Base-by-base conservation (phyloP, 345 rosid genomes). In the Aquilaria sinensis region DNA sequence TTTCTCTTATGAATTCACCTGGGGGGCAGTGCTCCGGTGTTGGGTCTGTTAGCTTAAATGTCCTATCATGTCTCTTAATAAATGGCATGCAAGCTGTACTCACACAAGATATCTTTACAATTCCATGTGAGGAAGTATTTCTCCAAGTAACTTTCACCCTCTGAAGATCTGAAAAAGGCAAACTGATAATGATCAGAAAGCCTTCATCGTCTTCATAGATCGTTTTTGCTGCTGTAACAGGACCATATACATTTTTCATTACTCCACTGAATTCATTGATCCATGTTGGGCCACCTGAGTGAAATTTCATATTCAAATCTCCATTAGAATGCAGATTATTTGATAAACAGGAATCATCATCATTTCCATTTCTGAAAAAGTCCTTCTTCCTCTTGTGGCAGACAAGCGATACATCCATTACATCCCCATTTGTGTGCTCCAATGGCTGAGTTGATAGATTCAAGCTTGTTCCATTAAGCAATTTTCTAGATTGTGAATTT, bases 1-100 rank as follows among this genome's bases (percentile, higher is more conserved):
- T 83, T 63, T 84, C 92, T 32, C 97, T 75, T 23, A 88, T 72
- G 54, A 90, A 90, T 62, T 87, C 96, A 65, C 97, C 97, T 0
- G 89, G 97, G 63, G 96, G 90, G 88, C 96, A 90, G 71, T 90
- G 96, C 83, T 90, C 97, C 12, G 97, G 87, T 48, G 87, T 69
- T 58, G 92, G 90, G 80, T 90, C 97, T 23, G 96, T 82, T 76
- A 87, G 87, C 84, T 87, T 90, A 71, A 87, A 90, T 56, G 97
- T 85, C 77, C 97, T 80, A 67, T 84, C 87, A 55, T 75, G 84
- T 70, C 92, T 78, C 77, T 81, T 82, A 66, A 90, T 81, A 66
- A 85, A 82, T 47, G 96, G 97, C 79, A 83, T 75, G 61, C 92
- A 58, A 10, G 90, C 80, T 53, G 87, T 90, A 62, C 97, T 90